Evolutionary conservation across 352 stramenopile species (phyloP), one percentile per base, ranked within the genome.

Genomic region (Globisporangium carolinianum): DNA sequence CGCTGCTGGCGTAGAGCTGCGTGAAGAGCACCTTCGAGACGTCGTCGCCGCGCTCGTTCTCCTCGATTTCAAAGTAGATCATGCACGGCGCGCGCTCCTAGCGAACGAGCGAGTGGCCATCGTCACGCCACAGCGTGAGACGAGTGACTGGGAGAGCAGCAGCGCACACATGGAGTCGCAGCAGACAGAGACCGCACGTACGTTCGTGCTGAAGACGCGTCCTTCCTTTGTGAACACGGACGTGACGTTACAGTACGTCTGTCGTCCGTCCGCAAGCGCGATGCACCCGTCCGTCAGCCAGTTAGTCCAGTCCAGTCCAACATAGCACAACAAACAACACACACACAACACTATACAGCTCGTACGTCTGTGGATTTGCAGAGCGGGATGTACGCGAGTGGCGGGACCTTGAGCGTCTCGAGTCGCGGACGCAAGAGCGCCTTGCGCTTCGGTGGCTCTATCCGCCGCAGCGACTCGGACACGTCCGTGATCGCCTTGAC

Each of bases 401-500:
- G 55, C 7, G 83, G 83, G 52, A 91, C 57, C 38, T 63, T 52
- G 42, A 93, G 65, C n/a, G 72, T 61, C 46, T 79, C 69, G 36
- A 93, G 65, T 5, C 74, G 68, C 41, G 72, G 66, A 0, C 65
- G 61, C 35, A 93, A 51, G 42, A 79, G 53, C 43, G 71, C 70
- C 56, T 91, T 91, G 47, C 81, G 76, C 52, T 91, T 86, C 35
- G 59, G 1, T 8, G 78, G 80, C 39, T 93, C 83, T 14, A 87
- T 70, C 48, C 76, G 73, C 12, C 83, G 79, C 15, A 93, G 62
- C 43, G 74, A 67, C 61, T 93, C 83, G 12, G 80, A 89, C 6
- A 93, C 66, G 57, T 93, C 83, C 4, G 83, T 93, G 63, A 91
- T 87, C 9, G 74, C 65, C 64, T 93, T 93, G 42, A 93, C 67